Base-by-base conservation (phyloP, 164 flowering plant species). In the Vitis rupestris region DNA sequence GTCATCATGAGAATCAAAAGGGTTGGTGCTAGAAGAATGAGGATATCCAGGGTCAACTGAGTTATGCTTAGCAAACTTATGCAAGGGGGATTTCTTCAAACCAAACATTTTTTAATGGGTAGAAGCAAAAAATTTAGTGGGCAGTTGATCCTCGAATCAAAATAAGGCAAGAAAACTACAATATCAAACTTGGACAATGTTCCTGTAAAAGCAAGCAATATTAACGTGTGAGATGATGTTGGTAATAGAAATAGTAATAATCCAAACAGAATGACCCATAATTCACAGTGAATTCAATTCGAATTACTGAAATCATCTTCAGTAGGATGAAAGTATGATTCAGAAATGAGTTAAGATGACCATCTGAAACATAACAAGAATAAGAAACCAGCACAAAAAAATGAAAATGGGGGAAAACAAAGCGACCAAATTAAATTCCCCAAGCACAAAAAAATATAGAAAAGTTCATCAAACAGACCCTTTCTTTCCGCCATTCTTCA, bases 1-100 rank as follows among this genome's bases (percentile, higher is more conserved):
- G 31, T 83, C 87, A 59, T 74, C 73, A 52, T 80, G 81, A 16
- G 83, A 80, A 69, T 86, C 90, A 70, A 93, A 90, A 11, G 94
- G 96, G 77, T 90, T 90, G 16, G 83, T 67, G n/a, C 70, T 59
- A 15, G 78, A 68, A 15, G 80, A 27, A 61, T 17, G 79, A 51
- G 82, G 59, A 71, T 71, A 30, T 14, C 63, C 74, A 31, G 86
- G 78, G 9, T 79, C 85, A 65, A 71, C 83, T 17, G 87, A 77
- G 27, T 62, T 72, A 27, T 82, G 85, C 75, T 79, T 87, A 51
- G 70, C 67, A 74, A 68, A 51, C 76, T 78, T 87, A 66, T 69
- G 72, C 54, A 76, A 48, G 8, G 90, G 89, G 63, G 86, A 82
- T 60, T 79, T 86, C 82, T 74, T 83, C 19, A 56, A 77, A 52